These are phyloP conservation scores for Davidsoniella virescens DNA, from an alignment of 2,329 filamentous ascomycete genomes.

Conservation along the genomic window DNA sequence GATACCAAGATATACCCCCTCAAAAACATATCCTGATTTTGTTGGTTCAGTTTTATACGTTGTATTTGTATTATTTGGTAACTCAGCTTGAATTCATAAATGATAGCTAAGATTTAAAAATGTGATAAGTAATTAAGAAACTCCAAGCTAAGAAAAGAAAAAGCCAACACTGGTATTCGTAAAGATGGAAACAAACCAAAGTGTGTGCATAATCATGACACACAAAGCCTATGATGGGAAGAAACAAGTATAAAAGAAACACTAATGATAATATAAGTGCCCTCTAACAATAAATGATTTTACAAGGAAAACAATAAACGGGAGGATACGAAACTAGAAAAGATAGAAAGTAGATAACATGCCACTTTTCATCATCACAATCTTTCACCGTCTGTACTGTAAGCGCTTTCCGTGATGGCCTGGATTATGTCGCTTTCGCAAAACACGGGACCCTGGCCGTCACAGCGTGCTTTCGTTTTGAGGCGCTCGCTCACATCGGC, in stretches of 20 bases:
- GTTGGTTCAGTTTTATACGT: not conserved
- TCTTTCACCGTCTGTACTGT: constrained; percentile 27
- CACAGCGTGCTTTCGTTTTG: constrained; percentile 59
- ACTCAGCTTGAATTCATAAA: not conserved
- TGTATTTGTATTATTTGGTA: not conserved
- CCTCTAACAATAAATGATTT: not conserved
- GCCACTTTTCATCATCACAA: constrained; percentile 49
- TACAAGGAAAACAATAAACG: not conserved
- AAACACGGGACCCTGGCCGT: constrained; percentile 80
- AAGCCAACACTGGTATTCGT: not conserved
- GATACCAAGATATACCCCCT: too few species aligned
- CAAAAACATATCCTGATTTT: not conserved
- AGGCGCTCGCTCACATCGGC: constrained; percentile 64
- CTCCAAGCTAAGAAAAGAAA: not conserved
- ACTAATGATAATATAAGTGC: too few species aligned
- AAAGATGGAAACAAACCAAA: not conserved
- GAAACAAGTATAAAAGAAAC: too few species aligned
- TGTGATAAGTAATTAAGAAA: not conserved
- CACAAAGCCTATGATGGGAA: too few species aligned
- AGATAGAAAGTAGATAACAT: constrained; percentile 14
- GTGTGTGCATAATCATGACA: too few species aligned
- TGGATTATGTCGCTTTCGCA: constrained; percentile 55
- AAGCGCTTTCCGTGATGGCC: constrained; percentile 63
- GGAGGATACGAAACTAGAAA: not conserved
- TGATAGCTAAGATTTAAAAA: not conserved